These are phyloP conservation scores for Boletus austroedulis DNA, from an alignment of 1,284 basidiomycete species.

Conservation along the genomic window DNA sequence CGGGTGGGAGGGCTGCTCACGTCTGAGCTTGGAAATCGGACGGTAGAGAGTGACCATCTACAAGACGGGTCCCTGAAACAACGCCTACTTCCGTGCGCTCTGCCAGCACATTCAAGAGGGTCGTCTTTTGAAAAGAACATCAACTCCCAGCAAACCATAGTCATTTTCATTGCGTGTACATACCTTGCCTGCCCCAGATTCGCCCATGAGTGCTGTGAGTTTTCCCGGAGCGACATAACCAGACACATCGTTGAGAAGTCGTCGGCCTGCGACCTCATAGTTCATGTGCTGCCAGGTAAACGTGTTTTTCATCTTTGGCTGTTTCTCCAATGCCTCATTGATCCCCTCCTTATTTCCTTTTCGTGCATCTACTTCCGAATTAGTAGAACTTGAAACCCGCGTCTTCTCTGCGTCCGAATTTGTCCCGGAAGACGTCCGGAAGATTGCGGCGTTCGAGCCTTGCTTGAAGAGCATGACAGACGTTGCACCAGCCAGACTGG, in stretches of 20 bases:
- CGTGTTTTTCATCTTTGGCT: constrained; percentile 32
- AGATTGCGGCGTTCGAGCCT: constrained; percentile 27
- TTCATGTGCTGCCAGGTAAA: constrained; percentile 65
- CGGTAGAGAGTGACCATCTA: constrained; percentile 73
- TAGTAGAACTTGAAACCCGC: constrained; percentile 9
- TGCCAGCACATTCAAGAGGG: constrained; percentile 81
- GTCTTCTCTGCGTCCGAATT: constrained; percentile 33
- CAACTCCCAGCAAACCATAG: constrained; percentile 9
- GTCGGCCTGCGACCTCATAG: constrained; percentile 59
- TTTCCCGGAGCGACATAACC: constrained; percentile 84
- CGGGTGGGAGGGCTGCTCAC: constrained; percentile 26
- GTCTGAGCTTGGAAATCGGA: constrained; percentile 73
- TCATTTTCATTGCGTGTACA: constrained; percentile 27
- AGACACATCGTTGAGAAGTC: constrained; percentile 74
- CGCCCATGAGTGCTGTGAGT: constrained; percentile 76
- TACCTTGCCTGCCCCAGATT: constrained; percentile 77
- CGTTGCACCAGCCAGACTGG: constrained; percentile 32
- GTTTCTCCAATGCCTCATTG: constrained; percentile 10
- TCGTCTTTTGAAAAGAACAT: constrained; percentile 52
- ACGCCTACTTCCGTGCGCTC: constrained; percentile 77
- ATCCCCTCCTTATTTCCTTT: constrained; percentile 10
- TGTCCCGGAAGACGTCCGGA: neutral
- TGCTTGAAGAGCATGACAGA: constrained; percentile 45
- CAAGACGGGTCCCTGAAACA: constrained; percentile 74
- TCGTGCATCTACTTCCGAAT: constrained; percentile 32